Base-by-base conservation (phyloP, 805 yeast genomes). In the Metschnikowia borealis region DNA sequence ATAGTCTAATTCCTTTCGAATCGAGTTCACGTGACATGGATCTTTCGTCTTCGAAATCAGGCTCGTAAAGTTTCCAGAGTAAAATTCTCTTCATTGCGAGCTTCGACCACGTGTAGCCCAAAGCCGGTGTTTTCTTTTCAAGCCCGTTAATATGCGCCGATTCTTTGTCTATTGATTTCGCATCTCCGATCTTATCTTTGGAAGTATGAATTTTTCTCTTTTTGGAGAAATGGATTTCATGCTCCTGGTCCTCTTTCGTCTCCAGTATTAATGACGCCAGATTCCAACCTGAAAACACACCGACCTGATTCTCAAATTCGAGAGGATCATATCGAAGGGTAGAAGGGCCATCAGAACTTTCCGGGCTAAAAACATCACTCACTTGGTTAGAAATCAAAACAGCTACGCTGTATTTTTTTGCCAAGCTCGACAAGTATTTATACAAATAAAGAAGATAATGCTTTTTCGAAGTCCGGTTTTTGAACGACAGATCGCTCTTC, bases 351-450 rank as follows among this genome's bases (percentile, higher is more conserved):
- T 39, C 66, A 1, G 81, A 77, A 8, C 40, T 50, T 14, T 31
- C 14, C 3, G 7, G 20, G 38, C 35, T 7, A 40, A 57, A 41
- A 21, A 78, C 77, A 59, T 86, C 92, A 38, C 90, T 79, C 1
- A 90, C 89, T 65, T 91, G 97, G 59, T 91, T 90, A 0, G 90
- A 79, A 1, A 86, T 77, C 0, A 89, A 81, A 0, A 91, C 66
- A 0, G 95, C 86, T 4, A 87, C 61, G 20, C 76, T 65, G 60
- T 71, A 65, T 14, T 71, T 62, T 18, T 61, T 57, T 0, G 89
- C 83, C 21, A 86, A 52, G 10, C 64, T 59, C 10, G 80, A 69
- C 48, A 90, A 67, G 48, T 71, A 76, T 15, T 69, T 69, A 10
- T 81, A 78, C 33, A 81, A 58, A 34, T 66, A 67, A 29, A 69